Percentiles rank a stretch among this genome's conserved stretches.
phyloP scores from a whole-genome alignment of 75 land plant genomes.

The Pinus albicaulis region DNA sequence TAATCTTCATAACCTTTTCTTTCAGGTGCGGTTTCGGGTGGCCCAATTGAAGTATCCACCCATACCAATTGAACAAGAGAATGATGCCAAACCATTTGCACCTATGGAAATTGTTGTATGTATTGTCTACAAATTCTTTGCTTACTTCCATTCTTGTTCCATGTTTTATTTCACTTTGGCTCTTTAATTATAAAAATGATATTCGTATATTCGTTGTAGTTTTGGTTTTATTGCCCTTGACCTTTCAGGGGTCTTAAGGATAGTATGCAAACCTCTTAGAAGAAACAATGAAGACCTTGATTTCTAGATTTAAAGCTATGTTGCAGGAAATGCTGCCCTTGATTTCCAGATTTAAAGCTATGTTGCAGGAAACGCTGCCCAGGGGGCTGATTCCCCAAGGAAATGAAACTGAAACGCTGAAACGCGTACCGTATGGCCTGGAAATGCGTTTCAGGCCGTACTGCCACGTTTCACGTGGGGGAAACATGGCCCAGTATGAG shows the following conservation, averaged over 20 bases:
- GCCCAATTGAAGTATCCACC: slow-evolving; percentile 70
- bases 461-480: too few species aligned
- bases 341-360: too few species aligned
- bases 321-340: too few species aligned
- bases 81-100: slow-evolving; percentile 74
- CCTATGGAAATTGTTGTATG: slow-evolving; percentile 87
- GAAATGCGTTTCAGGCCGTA: too few species aligned
- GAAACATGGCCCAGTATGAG: too few species aligned
- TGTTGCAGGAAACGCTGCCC: too few species aligned
- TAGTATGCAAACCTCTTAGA: neutral
- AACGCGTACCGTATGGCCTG: too few species aligned
- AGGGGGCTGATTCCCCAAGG: too few species aligned
- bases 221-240: neutral
- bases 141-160: neutral
- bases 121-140: neutral
- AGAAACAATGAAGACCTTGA: neutral
- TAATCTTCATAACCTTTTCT: neutral
- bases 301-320: slow-evolving; percentile 1
- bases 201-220: neutral
- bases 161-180: slow-evolving; percentile 1
- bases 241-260: neutral
- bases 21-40: slow-evolving; percentile 83
- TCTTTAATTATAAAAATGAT: neutral
- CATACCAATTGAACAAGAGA: slow-evolving; percentile 71
- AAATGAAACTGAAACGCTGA: too few species aligned